Base-by-base conservation (phyloP, 2,329 filamentous ascomycete genomes). In the Penicillium vulpinum region DNA sequence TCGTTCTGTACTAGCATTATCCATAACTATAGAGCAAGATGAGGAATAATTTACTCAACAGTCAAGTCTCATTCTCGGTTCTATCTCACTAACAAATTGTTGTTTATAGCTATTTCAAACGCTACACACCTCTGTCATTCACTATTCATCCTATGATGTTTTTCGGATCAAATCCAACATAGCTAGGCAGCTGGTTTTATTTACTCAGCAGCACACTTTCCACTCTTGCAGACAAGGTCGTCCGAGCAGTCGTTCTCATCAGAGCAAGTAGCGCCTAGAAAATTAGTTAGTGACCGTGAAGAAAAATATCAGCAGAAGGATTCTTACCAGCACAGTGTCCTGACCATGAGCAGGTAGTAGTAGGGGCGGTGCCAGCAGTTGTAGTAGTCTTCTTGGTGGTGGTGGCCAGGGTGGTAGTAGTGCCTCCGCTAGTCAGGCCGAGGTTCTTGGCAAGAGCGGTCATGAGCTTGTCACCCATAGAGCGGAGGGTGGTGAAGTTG, bases 401-500 rank as follows among this genome's bases (percentile, higher is more conserved):
- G 11, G 52, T 28, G 15, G 54, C n/a, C 24, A 39, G 18, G 15
- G 36, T 11, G 13, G 51, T 29, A 13, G 52, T 28, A n/a, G 54
- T 36, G n/a, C 49, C 49, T 13, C 55, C 57, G 15, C 39, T 54
- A 8, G 22, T 33, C 2, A 69, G 45, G 2, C 55, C 50, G 18
- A 72, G 43, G 39, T 66, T 69, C 9, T 61, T 59, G 0, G 54
- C 61, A 6, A 71, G 59, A 2, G 62, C 55, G 2, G 59, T 60
- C n/a, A 70, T 53, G 0, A 71, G 62, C 26, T 51, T 61, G 31
- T 72, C 65, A 2, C 69, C 69, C 65, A 69, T 67, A 3, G 65
- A 62, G 10, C 63, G 65, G 5, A 65, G 40, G 0, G 58, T 62
- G 39, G 31, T 65, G 31, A 65, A 65, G 47, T 64, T 62, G 18